Evolutionary conservation across 2,329 filamentous ascomycete species (phyloP).

Genomic region (Aspergillus aculeatus): DNA sequence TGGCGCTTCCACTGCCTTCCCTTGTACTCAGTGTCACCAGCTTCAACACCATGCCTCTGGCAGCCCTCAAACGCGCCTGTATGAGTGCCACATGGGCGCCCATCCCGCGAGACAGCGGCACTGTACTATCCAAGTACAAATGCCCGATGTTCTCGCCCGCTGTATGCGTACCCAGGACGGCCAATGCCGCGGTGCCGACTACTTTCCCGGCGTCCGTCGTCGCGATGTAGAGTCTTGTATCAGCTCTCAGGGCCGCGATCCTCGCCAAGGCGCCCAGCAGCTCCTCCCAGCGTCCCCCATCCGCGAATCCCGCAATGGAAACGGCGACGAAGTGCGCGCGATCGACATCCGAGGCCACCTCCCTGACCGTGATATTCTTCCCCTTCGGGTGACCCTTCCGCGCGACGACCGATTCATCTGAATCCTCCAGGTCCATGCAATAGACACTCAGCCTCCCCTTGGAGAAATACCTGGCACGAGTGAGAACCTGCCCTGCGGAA

Average conservation of each 20-base stretch:
- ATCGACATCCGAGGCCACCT: neutral
- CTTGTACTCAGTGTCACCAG: neutral
- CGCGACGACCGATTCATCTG: neutral
- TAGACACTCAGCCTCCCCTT: neutral
- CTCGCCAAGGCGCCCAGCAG: neutral
- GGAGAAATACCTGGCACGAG: neutral
- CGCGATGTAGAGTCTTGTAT: neutral
- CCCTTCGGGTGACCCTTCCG: neutral
- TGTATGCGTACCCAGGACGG: neutral
- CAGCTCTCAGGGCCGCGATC: neutral
- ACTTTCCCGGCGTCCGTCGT: neutral
- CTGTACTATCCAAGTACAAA: constrained; percentile 2
- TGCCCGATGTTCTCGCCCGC: neutral
- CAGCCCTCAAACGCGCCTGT: neutral
- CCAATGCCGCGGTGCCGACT: neutral
- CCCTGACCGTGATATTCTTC: neutral
- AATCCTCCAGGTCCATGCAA: neutral
- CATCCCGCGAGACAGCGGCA: neutral
- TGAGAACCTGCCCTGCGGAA: neutral
- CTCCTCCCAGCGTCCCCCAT: neutral
- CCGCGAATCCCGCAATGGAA: neutral
- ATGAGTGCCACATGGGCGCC: neutral
- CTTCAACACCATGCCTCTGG: neutral
- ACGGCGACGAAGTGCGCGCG: neutral
- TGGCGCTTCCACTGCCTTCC: neutral